These are phyloP conservation scores for Naegleria lovaniensis DNA, from an alignment of 208 protist species.

Conservation along the genomic window DNA sequence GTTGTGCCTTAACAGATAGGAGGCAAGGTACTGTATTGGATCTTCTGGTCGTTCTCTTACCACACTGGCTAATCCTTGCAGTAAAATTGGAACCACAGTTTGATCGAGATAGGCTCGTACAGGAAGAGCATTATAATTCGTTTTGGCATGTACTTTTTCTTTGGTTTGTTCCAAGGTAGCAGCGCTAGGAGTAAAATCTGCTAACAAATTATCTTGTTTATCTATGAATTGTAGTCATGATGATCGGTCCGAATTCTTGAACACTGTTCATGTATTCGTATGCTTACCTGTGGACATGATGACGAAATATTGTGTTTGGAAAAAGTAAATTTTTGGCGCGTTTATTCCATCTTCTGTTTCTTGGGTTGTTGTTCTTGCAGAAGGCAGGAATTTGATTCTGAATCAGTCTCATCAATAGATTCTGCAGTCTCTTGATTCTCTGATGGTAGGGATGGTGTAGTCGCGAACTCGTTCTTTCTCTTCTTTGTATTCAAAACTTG, in stretches of 20 bases:
- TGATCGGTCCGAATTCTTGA: too few species aligned
- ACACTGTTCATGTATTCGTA: too few species aligned
- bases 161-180: not conserved
- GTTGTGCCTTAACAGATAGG: conserved; percentile 43
- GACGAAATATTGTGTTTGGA: too few species aligned
- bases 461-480: not conserved
- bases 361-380: too few species aligned
- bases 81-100: conserved; percentile 69
- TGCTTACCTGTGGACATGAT: too few species aligned
- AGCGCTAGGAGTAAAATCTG: not conserved
- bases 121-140: conserved; percentile 28
- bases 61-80: conserved; percentile 71
- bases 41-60: conserved; percentile 75
- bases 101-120: conserved; percentile 69
- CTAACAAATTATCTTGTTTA: not conserved
- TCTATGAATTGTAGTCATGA: not conserved
- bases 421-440: not conserved
- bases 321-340: too few species aligned
- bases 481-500: not conserved
- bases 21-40: conserved; percentile 75
- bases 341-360: too few species aligned
- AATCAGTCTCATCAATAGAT: too few species aligned
- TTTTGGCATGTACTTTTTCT: not conserved
- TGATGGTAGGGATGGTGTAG: too few species aligned
- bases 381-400: too few species aligned